Base-by-base conservation (phyloP, 352 stramenopile genomes). In the Globisporangium splendens region DNA sequence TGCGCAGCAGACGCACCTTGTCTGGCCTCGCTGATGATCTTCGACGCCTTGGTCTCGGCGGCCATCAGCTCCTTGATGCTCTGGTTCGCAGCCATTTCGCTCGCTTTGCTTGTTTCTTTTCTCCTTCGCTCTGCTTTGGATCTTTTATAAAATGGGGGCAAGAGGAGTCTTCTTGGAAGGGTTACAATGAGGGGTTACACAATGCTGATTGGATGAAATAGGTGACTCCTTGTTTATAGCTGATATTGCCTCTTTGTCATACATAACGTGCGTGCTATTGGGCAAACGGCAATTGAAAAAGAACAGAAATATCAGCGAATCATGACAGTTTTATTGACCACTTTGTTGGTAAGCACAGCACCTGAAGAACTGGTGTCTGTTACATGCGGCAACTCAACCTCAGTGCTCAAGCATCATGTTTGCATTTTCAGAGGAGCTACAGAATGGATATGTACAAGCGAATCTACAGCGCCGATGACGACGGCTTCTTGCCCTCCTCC, bases 61-160 rank as follows among this genome's bases (percentile, higher is more conserved):
- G 85, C 82, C 76, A 94, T 92, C 39, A 96, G 79, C 80, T 96
- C 87, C 72, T 96, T 91, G 62, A 93, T 95, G 66, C 85, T 92
- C 66, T 92, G 78, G 68, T 95, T 91, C 62, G 77, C 77, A 46
- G 85, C 80, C 85, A 95, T 95, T 2, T 18, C 52, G 41, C 53
- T 46, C 20, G 41, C 53, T 56, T 55, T 31, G 59, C 48, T 35
- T 24, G 43, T 35, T 51, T 17, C 17, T 47, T 13, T 5, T n/a
- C 39, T 56, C 41, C 17, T 47, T 13, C 3, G 12, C 39, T 56
- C 41, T 60, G 43, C 14, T 41, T 53, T 63, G 54, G 49, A 46
- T 50, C 51, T 58, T 61, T 54, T 35, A 35, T 35, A 6, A 35
- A 35, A 35, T 35, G 28, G 28, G 28, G 28, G 28, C 10, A 4